Evolutionary conservation across 331 rosid species (phyloP).

Genomic region (Pyracantha coccinea): DNA sequence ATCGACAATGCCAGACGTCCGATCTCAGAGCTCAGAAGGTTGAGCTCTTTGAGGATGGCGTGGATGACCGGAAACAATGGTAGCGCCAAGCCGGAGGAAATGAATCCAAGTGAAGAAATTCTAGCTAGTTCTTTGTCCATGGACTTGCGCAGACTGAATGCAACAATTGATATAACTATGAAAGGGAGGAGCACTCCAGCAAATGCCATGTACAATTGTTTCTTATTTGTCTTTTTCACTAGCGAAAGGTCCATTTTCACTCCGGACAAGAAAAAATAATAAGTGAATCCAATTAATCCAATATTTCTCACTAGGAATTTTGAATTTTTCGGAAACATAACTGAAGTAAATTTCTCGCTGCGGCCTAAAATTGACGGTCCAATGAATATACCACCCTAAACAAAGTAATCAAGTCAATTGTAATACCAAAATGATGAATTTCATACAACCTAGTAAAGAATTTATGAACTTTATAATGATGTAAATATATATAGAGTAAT

Average conservation of each 20-base stretch:
- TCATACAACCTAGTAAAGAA: too few relatives aligned
- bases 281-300: slow-evolving; percentile 65
- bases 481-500: too few relatives aligned
- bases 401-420: slow-evolving; percentile 7
- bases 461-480: too few relatives aligned
- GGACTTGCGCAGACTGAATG: slow-evolving; percentile 23
- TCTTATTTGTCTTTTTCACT: slow-evolving; percentile 35
- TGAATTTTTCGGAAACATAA: slow-evolving; percentile 5
- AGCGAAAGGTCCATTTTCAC: slow-evolving; percentile 50
- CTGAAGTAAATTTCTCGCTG: slow-evolving; percentile 13
- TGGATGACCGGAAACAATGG: slow-evolving; percentile 45
- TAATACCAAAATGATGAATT: too few relatives aligned
- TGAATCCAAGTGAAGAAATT: slow-evolving; percentile 34
- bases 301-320: slow-evolving; percentile 38
- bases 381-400: slow-evolving; percentile 63
- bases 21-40: slow-evolving; percentile 63
- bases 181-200: slow-evolving; percentile 31
- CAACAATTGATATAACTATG: neutral
- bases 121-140: slow-evolving; percentile 49
- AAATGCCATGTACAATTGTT: slow-evolving; percentile 27
- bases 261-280: slow-evolving; percentile 43
- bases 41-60: slow-evolving; percentile 47
- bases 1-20: slow-evolving; percentile 43
- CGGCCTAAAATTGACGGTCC: slow-evolving; percentile 64
- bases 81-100: slow-evolving; percentile 33